Base-by-base conservation (phyloP, 1,284 basidiomycete genomes). In the Ganoderma sp. region DNA sequence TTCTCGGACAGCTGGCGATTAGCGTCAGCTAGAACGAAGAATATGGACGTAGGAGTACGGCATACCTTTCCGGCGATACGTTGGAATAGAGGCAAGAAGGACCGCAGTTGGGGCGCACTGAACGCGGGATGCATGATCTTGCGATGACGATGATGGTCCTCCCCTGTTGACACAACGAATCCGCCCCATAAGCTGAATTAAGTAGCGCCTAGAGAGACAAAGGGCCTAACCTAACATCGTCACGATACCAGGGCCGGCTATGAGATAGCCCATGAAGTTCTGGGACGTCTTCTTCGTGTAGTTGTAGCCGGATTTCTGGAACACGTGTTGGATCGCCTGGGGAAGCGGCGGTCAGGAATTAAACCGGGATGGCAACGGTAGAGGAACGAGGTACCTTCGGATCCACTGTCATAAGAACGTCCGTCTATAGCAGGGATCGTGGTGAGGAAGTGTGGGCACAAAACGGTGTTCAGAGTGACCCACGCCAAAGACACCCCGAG, bases 111-210 rank as follows among this genome's bases (percentile, higher is more conserved):
- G 0, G 66, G 50, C 0, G 71, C 66, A 15, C 69, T 67, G 69
- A 79, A 79, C 0, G 78, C 75, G 1, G 77, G 77, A n/a, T 70
- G 73, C 74, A 79, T 78, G 54, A 77, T 68, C 66, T 76, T 77
- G 28, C 76, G 69, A n/a, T 79, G 78, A 4, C 78, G 75, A 8
- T 67, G 71, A 59, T 79, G 77, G 14, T 59, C 69, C 34, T 67
- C 69, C 3, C 73, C 77, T 75, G 22, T 0, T 12, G 28, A 6
- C 10, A 7, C 45, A 4, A 37, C 8, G 19, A 2, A 60, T 25
- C 28, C 15, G 32, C 12, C 22, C 3, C 14, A 64, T 7, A 19
- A 37, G 28, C 56, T 14, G 10, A n/a, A n/a, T n/a, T n/a, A n/a
- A 8, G 1, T 19, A 48, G 17, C 19, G 12, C 7, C 1, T 10